Percentiles rank a stretch among this genome's conserved stretches.
Evolutionary conservation across 805 yeast species (phyloP).

Genomic region (Saccharomyces eubayanus): DNA sequence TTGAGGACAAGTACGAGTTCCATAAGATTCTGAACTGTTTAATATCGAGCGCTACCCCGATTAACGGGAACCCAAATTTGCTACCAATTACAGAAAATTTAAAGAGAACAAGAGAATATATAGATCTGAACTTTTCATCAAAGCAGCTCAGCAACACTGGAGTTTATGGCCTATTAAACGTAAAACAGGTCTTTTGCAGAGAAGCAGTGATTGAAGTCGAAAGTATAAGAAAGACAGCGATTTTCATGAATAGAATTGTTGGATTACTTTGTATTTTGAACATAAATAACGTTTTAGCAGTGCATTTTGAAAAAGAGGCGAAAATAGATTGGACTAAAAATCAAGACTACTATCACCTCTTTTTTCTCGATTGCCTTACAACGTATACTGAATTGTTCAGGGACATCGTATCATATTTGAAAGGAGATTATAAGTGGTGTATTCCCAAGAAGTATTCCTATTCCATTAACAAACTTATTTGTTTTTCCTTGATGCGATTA

Average conservation of each 20-base stretch:
- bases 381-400: slow-evolving; percentile 2
- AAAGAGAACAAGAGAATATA: slow-evolving; percentile 1
- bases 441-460: slow-evolving; percentile 4
- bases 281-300: slow-evolving; percentile 5
- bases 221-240: slow-evolving; percentile 5
- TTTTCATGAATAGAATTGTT: slow-evolving; percentile 8
- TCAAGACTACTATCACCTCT: slow-evolving; percentile 5
- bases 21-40: slow-evolving; percentile 7
- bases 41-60: slow-evolving; percentile 3
- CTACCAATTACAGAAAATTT: slow-evolving; percentile 6
- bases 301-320: slow-evolving; percentile 12
- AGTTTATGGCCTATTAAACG: not conserved
- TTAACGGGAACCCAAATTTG: slow-evolving; percentile 4
- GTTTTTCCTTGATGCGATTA: slow-evolving; percentile 7
- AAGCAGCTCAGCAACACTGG: not conserved
- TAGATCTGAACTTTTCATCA: slow-evolving; percentile 10
- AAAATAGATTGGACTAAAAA: slow-evolving; percentile 2
- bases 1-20: slow-evolving; percentile 12
- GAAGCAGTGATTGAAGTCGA: slow-evolving; percentile 3
- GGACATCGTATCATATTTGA: slow-evolving; percentile 4
- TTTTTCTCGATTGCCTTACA: slow-evolving; percentile 4
- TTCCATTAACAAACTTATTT: slow-evolving; percentile 8
- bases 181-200: slow-evolving; percentile 5
- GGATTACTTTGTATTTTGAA: slow-evolving; percentile 9
- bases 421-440: slow-evolving; percentile 1